Percentiles rank a stretch among this genome's conserved stretches.
Evolutionary conservation across 257 asterid genomes (phyloP).

Genomic region (Parsonsia alboflavescens): DNA sequence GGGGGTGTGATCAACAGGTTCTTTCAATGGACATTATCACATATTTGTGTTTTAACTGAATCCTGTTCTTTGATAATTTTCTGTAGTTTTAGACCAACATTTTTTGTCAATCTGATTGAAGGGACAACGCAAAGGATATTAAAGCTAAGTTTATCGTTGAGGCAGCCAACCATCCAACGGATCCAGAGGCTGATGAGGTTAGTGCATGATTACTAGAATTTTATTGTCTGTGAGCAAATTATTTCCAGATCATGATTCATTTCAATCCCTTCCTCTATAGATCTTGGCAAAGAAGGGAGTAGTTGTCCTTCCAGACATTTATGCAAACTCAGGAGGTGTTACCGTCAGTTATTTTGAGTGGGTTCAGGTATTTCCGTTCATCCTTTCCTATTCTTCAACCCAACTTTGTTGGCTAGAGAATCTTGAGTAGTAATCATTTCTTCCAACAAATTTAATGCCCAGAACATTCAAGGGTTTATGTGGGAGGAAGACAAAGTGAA

Average conservation of each 20-base stretch:
- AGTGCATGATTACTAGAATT: constrained; percentile 5
- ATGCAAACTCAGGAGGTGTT: constrained; percentile 81
- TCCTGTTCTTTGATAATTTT: not conserved
- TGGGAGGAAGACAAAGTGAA: constrained; percentile 95
- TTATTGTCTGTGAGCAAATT: not conserved
- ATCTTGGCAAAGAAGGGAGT: constrained; percentile 72
- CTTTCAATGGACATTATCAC: not conserved
- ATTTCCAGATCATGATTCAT: not conserved
- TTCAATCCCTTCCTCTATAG: constrained; percentile 23
- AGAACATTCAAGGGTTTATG: constrained; percentile 97
- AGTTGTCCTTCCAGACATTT: constrained; percentile 72
- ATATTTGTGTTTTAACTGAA: not conserved
- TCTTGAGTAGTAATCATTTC: not conserved
- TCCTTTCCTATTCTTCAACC: not conserved
- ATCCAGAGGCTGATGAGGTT: constrained; percentile 92
- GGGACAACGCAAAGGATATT: constrained; percentile 72
- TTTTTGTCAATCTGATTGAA: constrained; percentile 20
- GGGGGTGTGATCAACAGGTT: constrained; percentile 87
- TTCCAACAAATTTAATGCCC: not conserved
- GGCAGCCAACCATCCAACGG: constrained; percentile 90
- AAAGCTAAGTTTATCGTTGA: constrained; percentile 77
- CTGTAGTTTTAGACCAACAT: not conserved
- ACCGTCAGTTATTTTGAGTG: constrained; percentile 86
- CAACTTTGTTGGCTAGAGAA: not conserved
- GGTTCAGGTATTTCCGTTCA: constrained; percentile 59